Conservation (phyloP, 257 asterid genomes). For the Craterostigma plantagineum region DNA sequence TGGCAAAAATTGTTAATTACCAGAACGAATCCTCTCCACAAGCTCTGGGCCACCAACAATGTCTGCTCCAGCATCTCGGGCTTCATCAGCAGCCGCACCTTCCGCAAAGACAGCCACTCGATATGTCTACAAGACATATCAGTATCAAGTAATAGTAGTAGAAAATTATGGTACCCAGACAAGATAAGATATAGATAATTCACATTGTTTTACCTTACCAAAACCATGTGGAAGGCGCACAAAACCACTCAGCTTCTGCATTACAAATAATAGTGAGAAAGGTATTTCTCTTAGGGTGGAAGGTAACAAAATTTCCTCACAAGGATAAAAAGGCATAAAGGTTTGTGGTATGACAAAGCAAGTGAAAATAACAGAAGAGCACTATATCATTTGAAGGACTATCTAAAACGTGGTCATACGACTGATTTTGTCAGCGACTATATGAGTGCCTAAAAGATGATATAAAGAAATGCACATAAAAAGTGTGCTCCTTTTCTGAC, state of each 20-base stretch:
- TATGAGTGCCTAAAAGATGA: too few relatives aligned
- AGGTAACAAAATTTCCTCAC: slow-evolving; percentile 3
- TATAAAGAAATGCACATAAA: too few relatives aligned
- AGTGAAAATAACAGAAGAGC: too few relatives aligned
- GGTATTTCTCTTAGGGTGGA: too few relatives aligned
- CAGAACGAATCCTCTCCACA: slow-evolving; percentile 49
- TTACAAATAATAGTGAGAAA: slow-evolving; percentile 11
- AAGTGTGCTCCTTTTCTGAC: too few relatives aligned
- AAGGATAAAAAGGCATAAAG: not conserved
- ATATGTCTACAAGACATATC: slow-evolving; percentile 29
- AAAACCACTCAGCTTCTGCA: slow-evolving; percentile 71
- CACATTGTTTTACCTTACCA: slow-evolving; percentile 50
- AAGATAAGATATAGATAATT: slow-evolving; percentile 6
- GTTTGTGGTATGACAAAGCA: not conserved
- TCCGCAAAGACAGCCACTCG: slow-evolving; percentile 92
- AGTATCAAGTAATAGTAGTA: slow-evolving; percentile 13
- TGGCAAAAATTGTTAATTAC: slow-evolving; percentile 15
- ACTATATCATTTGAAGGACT: too few relatives aligned
- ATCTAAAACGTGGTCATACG: too few relatives aligned
- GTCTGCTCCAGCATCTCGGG: slow-evolving; percentile 89
- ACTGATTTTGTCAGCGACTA: too few relatives aligned
- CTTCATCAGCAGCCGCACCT: slow-evolving; percentile 95
- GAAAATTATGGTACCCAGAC: slow-evolving; percentile 7
- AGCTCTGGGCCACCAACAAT: slow-evolving; percentile 90
- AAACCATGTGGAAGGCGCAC: slow-evolving; percentile 86